These are phyloP conservation scores for Huntiella moniliformis DNA, from an alignment of 2,329 filamentous ascomycete genomes.

Conservation along the genomic window DNA sequence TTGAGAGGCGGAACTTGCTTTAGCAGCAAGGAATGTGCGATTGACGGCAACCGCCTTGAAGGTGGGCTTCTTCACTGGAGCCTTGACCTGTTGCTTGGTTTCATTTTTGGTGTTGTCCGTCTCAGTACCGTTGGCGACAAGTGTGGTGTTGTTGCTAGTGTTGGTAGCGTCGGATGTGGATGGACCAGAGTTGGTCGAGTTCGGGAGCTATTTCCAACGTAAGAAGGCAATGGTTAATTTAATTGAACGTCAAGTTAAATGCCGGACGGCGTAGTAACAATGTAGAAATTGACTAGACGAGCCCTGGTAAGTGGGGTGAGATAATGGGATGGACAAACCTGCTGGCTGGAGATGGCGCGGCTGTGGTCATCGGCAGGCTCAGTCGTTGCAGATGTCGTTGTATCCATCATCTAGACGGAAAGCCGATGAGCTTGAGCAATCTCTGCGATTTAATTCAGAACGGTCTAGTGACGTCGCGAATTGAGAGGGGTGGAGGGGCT, in stretches of 20 bases:
- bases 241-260: no score
- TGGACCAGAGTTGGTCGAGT: no score
- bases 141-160: neutral
- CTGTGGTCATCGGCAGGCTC: conserved; percentile 11
- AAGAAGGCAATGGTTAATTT: no score
- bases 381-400: conserved; percentile 8
- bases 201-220: no score
- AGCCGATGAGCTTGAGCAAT: conserved; percentile 1
- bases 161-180: neutral
- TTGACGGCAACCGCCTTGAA: conserved; percentile 80
- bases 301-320: no score
- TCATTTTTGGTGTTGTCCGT: conserved; percentile 46
- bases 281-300: no score
- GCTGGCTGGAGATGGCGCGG: conserved; percentile 7
- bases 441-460: conserved; percentile 4
- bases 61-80: conserved; percentile 53
- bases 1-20: conserved; percentile 29
- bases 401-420: conserved; percentile 10
- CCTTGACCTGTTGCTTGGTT: conserved; percentile 40
- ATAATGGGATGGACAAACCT: conserved; percentile 7
- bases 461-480: neutral
- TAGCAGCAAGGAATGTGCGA: conserved; percentile 64
- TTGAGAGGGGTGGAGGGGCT: neutral
- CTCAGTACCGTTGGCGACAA: conserved; percentile 39
- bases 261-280: no score